Evolutionary conservation across 495 filamentous ascomycete genomes (phyloP).

Genomic region (Neurospora sp.): DNA sequence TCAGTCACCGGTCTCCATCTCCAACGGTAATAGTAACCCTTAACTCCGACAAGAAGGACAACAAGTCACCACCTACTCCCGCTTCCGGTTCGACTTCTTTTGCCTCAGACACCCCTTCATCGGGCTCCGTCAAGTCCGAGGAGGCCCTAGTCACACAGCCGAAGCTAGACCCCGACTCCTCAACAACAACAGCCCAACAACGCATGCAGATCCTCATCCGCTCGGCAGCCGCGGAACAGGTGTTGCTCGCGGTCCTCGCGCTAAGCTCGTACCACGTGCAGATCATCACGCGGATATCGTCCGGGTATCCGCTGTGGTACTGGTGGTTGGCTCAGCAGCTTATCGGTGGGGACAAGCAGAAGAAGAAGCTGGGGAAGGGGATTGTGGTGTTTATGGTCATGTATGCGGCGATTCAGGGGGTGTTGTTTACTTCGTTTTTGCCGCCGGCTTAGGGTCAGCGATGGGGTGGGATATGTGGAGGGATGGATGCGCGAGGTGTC

Average conservation of each 20-base stretch:
- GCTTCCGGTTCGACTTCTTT: not conserved
- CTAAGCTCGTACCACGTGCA: constrained; percentile 81
- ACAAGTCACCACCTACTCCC: not conserved
- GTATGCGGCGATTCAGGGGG: constrained; percentile 74
- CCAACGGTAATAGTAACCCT: not conserved
- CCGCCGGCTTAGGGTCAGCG: constrained; percentile 57
- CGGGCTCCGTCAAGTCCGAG: not conserved
- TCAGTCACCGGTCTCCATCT: constrained; percentile 4
- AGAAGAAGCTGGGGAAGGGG: constrained; percentile 15
- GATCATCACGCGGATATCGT: constrained; percentile 82
- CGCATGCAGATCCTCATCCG: constrained; percentile 24
- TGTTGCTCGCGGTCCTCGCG: constrained; percentile 55
- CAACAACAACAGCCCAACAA: not conserved
- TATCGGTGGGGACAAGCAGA: constrained; percentile 16
- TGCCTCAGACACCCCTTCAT: not conserved
- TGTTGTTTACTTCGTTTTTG: constrained; percentile 83
- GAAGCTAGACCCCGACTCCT: not conserved
- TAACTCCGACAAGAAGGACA: not conserved
- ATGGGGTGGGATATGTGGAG: too few species aligned
- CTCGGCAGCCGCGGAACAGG: constrained; percentile 61
- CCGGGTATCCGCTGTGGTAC: constrained; percentile 85
- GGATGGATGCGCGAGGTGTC: too few species aligned
- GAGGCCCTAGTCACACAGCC: not conserved
- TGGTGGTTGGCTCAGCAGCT: constrained; percentile 54
- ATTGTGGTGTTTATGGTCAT: constrained; percentile 54